phyloP scores from a whole-genome alignment of 805 yeast genomes.

The Saturnispora quitensis region DNA sequence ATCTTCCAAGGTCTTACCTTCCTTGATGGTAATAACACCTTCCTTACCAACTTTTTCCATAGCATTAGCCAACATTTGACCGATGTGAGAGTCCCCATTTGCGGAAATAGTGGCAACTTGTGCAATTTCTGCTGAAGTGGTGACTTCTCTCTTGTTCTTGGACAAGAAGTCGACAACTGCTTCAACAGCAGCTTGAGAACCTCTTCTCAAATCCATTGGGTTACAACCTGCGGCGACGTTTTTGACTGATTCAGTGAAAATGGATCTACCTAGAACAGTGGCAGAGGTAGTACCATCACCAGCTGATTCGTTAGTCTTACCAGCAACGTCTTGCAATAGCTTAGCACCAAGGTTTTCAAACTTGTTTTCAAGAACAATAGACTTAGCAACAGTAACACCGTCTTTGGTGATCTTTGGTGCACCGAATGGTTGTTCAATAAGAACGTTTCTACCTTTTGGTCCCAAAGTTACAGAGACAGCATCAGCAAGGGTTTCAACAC shows the following conservation, averaged over 20 bases:
- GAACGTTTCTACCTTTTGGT: conserved; percentile 95
- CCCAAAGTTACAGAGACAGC: conserved; percentile 96
- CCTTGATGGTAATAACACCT: conserved; percentile 96
- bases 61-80: conserved; percentile 83
- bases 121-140: conserved; percentile 90
- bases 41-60: conserved; percentile 99
- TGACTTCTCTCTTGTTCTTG: conserved; percentile 81
- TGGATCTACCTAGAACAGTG: conserved; percentile 91
- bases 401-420: conserved; percentile 98
- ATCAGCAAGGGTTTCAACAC: conserved; percentile 90
- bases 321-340: conserved; percentile 91
- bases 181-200: conserved; percentile 94
- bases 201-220: conserved; percentile 97
- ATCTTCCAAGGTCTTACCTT: conserved; percentile 94
- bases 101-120: conserved; percentile 98
- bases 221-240: conserved; percentile 98
- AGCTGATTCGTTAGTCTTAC: conserved; percentile 93
- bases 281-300: conserved; percentile 99
- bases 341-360: conserved; percentile 96
- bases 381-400: conserved; percentile 94
- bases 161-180: conserved; percentile 82
- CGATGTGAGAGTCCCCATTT: conserved; percentile 91
- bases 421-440: conserved; percentile 94
- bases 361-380: conserved; percentile 74
- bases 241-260: conserved; percentile 90